Conservation (phyloP, 2,329 filamentous ascomycete genomes). For the Beauveria brongniartii region DNA sequence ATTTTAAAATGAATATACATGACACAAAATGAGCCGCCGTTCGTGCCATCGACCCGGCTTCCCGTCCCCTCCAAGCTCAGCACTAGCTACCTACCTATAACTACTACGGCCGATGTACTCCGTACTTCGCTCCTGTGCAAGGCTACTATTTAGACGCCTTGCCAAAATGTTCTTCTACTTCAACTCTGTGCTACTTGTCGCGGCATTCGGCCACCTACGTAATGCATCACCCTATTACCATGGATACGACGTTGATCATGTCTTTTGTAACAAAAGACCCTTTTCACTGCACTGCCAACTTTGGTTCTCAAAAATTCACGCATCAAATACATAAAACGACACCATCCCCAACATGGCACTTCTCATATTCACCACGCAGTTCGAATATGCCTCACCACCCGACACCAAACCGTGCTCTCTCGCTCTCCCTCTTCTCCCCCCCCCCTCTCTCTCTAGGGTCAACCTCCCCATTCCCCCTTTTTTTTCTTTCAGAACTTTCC, state of each 20-base stretch:
- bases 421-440: neutral
- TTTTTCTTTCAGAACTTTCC: neutral
- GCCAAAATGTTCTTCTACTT: neutral
- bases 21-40: neutral
- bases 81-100: too few species aligned
- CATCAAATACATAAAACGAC: neutral
- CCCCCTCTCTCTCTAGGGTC: conserved; percentile 5
- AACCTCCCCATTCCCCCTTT: neutral
- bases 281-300: neutral
- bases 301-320: neutral
- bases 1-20: too few species aligned
- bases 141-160: neutral
- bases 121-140: neutral
- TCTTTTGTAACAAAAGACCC: too few species aligned
- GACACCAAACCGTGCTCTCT: neutral
- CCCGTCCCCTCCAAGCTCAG: too few species aligned
- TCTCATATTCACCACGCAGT: neutral
- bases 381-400: neutral
- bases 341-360: neutral
- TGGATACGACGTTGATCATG: too few species aligned
- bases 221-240: neutral
- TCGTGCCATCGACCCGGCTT: too few species aligned
- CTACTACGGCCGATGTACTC: too few species aligned
- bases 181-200: neutral
- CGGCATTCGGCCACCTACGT: neutral